phyloP scores from a whole-genome alignment of 345 rosid species.

The Murraya paniculata region DNA sequence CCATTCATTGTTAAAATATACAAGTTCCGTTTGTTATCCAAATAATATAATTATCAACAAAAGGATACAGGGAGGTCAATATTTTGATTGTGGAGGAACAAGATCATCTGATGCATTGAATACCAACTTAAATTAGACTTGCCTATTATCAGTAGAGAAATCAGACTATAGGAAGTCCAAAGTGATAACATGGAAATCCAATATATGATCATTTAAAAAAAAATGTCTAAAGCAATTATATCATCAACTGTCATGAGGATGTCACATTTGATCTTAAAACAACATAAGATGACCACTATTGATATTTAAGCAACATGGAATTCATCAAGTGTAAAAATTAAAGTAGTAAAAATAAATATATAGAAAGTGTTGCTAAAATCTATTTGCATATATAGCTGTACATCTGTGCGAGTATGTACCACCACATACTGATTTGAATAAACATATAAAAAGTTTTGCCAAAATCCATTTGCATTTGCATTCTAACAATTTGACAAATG shows the following conservation, averaged over 20 bases:
- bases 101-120: background rate
- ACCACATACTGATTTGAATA: background rate
- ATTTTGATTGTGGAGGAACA: background rate
- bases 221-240: background rate
- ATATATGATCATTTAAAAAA: background rate
- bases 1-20: too few species aligned
- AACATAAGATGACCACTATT: background rate
- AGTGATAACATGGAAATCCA: background rate
- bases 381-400: background rate
- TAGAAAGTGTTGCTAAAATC: background rate
- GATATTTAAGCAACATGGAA: background rate
- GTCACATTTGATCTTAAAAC: background rate
- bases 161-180: background rate
- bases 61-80: background rate
- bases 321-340: background rate
- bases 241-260: background rate
- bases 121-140: background rate
- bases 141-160: background rate
- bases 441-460: too few species aligned
- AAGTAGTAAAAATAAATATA: background rate
- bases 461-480: background rate
- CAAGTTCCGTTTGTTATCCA: background rate
- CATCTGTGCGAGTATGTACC: background rate
- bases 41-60: background rate
- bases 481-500: background rate